A percentile compares a stretch with the other conserved stretches of the same genome.
Conservation (phyloP, 768 basidiomycete genomes). For the Termitomyces sp. region DNA sequence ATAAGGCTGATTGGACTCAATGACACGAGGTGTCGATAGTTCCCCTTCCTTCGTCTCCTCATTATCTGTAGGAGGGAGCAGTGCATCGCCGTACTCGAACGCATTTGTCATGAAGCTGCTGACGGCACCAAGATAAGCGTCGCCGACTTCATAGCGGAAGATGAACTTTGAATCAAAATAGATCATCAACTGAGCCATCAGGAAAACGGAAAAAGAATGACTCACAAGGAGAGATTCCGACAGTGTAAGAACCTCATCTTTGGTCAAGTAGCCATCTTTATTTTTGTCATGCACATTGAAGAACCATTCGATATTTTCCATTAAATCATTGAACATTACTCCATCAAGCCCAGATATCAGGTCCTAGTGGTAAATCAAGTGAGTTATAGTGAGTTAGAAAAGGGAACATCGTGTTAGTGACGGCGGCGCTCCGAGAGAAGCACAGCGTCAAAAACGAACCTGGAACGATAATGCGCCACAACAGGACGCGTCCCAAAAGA, state of each 20-base stretch:
- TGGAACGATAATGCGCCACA: slow-evolving; percentile 87
- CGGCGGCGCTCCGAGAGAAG: background rate
- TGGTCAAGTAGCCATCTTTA: slow-evolving; percentile 91
- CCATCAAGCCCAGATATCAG: slow-evolving; percentile 83
- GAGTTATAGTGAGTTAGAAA: background rate
- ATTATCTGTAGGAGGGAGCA: slow-evolving; percentile 48
- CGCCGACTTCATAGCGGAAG: slow-evolving; percentile 94
- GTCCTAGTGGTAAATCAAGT: slow-evolving; percentile 45
- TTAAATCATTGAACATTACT: slow-evolving; percentile 93
- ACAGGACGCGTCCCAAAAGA: slow-evolving; percentile 85
- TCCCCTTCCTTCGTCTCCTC: slow-evolving; percentile 10
- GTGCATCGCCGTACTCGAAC: slow-evolving; percentile 96
- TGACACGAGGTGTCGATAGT: slow-evolving; percentile 35
- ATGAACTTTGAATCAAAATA: slow-evolving; percentile 63
- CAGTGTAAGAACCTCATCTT: slow-evolving; percentile 92
- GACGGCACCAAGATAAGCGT: slow-evolving; percentile 93
- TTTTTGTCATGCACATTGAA: slow-evolving; percentile 95
- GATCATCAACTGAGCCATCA: background rate
- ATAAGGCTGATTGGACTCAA: slow-evolving; percentile 82
- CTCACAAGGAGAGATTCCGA: slow-evolving; percentile 90
- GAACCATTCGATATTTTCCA: slow-evolving; percentile 99
- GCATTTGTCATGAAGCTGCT: slow-evolving; percentile 98
- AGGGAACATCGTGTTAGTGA: background rate
- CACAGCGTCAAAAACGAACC: slow-evolving; percentile 27
- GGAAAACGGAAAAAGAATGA: background rate